phyloP scores from a whole-genome alignment of 106 monocot species.

The Dendrobium catenatum region DNA sequence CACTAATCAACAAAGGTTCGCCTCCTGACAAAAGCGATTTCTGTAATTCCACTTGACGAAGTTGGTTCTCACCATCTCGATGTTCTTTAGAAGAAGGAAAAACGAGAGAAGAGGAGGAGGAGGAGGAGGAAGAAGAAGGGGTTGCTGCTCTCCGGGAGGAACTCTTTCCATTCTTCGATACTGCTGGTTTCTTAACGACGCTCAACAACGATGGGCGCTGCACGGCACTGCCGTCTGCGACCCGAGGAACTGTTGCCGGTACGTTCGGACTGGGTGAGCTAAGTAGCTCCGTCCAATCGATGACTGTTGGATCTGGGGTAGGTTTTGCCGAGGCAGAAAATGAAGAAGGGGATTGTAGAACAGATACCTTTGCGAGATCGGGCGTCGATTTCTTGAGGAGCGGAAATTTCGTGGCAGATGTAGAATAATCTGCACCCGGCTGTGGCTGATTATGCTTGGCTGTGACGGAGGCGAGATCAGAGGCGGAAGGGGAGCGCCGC shows the following conservation, averaged over 20 bases:
- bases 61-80: background rate
- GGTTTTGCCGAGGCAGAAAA: background rate
- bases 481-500: conserved; percentile 3
- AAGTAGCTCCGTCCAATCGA: conserved; percentile 81
- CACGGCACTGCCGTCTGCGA: background rate
- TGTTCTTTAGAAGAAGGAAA: background rate
- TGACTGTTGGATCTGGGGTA: conserved; percentile 10
- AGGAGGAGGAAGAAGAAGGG: background rate
- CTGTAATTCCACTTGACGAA: background rate
- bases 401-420: background rate
- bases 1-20: background rate
- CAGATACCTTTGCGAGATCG: background rate
- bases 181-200: conserved; percentile 12
- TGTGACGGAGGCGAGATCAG: conserved; percentile 34
- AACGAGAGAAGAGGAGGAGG: background rate
- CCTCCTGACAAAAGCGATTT: background rate
- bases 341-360: background rate
- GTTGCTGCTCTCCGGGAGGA: background rate
- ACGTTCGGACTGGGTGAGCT: conserved; percentile 27
- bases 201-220: background rate
- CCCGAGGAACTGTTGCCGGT: background rate
- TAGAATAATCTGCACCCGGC: background rate
- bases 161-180: conserved; percentile 1
- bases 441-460: conserved; percentile 16
- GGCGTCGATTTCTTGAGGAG: background rate